These are phyloP conservation scores for Camellia japonica DNA, from an alignment of 148 eudicot genomes.

Conservation along the genomic window DNA sequence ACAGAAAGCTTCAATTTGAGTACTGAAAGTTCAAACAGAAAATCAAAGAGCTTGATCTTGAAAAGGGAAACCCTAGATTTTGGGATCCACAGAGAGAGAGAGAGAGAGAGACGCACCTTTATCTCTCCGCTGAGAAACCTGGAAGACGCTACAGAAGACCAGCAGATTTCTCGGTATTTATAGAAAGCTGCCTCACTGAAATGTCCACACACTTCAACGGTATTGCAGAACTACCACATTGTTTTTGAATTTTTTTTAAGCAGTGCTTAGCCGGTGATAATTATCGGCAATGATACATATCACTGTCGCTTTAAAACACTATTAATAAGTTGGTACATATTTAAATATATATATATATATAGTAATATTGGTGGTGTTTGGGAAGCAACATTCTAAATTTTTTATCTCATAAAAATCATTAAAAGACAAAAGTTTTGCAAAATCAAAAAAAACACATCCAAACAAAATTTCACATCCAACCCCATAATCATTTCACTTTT, in stretches of 20 bases:
- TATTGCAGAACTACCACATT: background rate
- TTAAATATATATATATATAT: no score
- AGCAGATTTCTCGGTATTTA: background rate
- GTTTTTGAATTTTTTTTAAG: background rate
- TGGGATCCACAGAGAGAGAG: conserved; percentile 42
- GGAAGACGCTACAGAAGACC: conserved; percentile 25
- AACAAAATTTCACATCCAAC: no score
- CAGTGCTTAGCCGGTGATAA: background rate
- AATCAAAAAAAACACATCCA: no score
- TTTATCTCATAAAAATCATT: no score
- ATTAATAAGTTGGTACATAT: no score
- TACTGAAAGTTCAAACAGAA: background rate
- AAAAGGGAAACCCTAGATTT: conserved; percentile 37
- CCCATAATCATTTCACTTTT: no score
- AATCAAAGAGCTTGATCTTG: background rate
- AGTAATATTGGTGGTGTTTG: no score
- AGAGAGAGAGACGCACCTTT: conserved; percentile 25
- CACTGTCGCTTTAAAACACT: no score
- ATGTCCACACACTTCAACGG: background rate
- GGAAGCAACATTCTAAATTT: no score
- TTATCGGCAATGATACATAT: no score
- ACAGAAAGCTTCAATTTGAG: background rate
- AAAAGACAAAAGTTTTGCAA: no score
- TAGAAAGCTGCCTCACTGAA: background rate
- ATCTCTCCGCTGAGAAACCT: conserved; percentile 23